These are phyloP conservation scores for Aspergillus piperis DNA, from an alignment of 2,329 filamentous ascomycete species.

Conservation along the genomic window DNA sequence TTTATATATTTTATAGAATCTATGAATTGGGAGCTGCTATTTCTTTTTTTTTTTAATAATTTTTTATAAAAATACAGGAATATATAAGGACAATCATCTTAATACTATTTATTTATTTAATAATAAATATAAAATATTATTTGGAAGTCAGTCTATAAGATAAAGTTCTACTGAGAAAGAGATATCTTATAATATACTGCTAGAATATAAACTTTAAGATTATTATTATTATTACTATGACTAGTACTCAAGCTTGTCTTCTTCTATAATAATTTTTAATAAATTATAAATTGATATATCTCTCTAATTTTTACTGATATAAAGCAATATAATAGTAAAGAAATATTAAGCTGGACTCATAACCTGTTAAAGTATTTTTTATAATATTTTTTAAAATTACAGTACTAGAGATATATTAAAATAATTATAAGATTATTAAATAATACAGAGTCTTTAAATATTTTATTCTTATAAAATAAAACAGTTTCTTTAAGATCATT, in stretches of 20 bases:
- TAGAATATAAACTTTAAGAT: constrained; percentile 12
- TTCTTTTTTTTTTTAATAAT: constrained; percentile 17
- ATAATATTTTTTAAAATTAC: constrained; percentile 19
- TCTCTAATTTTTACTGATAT: constrained; percentile 17
- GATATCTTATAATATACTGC: constrained; percentile 21
- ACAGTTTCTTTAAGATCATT: constrained; percentile 8
- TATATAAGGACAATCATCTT: constrained; percentile 24
- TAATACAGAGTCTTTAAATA: constrained; percentile 18
- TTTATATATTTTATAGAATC: constrained; percentile 21
- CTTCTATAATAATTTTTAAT: constrained; percentile 3
- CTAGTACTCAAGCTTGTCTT: background rate
- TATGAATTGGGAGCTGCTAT: constrained; percentile 17
- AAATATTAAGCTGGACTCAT: constrained; percentile 16
- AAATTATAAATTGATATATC: constrained; percentile 20
- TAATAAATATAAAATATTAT: constrained; percentile 23
- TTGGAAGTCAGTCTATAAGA: constrained; percentile 7
- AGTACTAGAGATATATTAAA: constrained; percentile 22
- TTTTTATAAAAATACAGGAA: constrained; percentile 17
- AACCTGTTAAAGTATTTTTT: constrained; percentile 13
- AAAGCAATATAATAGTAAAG: constrained; percentile 23
- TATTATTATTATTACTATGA: background rate
- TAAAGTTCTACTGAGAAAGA: background rate
- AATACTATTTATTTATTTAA: constrained; percentile 18
- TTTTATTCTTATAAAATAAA: constrained; percentile 11
- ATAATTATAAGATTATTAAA: constrained; percentile 23